A percentile compares a stretch with the other conserved stretches of the same genome.
phyloP scores from a whole-genome alignment of 108 stramenopile genomes.

The Parietichytrium sp. region DNA sequence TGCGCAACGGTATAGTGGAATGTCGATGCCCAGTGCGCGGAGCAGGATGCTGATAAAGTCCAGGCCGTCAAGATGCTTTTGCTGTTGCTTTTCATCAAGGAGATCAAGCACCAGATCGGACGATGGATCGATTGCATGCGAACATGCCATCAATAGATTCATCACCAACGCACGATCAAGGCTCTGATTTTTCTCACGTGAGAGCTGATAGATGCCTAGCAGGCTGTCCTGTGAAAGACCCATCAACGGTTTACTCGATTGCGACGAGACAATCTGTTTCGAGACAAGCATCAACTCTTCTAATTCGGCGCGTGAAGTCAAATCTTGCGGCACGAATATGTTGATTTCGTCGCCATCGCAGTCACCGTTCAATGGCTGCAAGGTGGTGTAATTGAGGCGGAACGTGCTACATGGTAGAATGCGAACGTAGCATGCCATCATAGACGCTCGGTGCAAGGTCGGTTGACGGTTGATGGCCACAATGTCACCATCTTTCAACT shows the following conservation, averaged over 20 bases:
- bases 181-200: no score
- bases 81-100: no score
- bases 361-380: background rate
- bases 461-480: conserved; percentile 10
- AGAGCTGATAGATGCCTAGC: background rate
- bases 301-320: background rate
- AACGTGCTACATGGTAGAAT: background rate
- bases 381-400: background rate
- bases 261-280: background rate
- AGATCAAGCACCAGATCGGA: no score
- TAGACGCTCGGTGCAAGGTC: background rate
- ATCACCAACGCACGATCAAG: no score
- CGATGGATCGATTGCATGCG: no score
- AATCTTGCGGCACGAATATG: background rate
- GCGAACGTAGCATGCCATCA: background rate
- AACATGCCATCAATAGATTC: no score
- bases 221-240: conserved; percentile 1
- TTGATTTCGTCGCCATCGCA: conserved; percentile 1
- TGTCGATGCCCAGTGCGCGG: no score
- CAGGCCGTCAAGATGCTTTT: no score
- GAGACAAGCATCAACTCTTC: background rate
- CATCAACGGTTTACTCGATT: background rate
- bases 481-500: background rate
- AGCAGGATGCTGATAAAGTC: no score
- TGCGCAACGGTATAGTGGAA: no score